Conservation (phyloP, 2,329 filamentous ascomycete genomes). For the Curvularia spicifera region DNA sequence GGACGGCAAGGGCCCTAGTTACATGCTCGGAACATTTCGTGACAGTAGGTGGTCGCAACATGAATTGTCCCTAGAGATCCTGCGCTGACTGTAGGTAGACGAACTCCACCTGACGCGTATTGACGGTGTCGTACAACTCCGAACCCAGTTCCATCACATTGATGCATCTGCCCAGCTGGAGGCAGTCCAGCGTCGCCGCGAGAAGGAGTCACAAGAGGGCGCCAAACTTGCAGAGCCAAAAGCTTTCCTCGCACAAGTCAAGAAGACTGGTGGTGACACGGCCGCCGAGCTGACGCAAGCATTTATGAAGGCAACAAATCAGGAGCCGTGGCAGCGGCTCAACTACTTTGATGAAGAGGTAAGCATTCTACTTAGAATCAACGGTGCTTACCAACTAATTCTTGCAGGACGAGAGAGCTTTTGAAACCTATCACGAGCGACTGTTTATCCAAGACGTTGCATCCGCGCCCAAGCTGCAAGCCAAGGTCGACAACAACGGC, state of each 20-base stretch:
- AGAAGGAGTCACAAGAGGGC: constrained; percentile 55
- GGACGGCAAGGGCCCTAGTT: constrained; percentile 72
- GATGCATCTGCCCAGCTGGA: constrained; percentile 82
- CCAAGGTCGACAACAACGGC: constrained; percentile 62
- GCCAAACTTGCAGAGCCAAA: constrained; percentile 64
- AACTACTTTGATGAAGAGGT: constrained; percentile 82
- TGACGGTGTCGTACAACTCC: constrained; percentile 82
- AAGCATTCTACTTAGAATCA: constrained; percentile 11
- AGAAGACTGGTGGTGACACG: constrained; percentile 73
- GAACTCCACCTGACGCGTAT: constrained; percentile 87
- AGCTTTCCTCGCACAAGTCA: constrained; percentile 86
- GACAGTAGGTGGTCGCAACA: constrained; percentile 64
- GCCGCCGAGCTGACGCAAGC: constrained; percentile 73
- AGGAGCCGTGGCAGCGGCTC: constrained; percentile 81
- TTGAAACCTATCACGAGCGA: constrained; percentile 75
- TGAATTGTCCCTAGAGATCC: neutral
- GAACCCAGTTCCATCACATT: constrained; percentile 90
- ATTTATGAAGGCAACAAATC: constrained; percentile 77
- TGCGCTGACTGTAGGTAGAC: constrained; percentile 57
- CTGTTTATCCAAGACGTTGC: constrained; percentile 64
- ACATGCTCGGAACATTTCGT: constrained; percentile 92
- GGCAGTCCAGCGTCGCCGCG: constrained; percentile 54
- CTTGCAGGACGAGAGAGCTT: constrained; percentile 68
- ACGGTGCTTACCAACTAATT: constrained; percentile 5
- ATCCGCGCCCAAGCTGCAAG: constrained; percentile 58